Base-by-base conservation (phyloP, 306 rosid genomes). In the Luffa acutangula region DNA sequence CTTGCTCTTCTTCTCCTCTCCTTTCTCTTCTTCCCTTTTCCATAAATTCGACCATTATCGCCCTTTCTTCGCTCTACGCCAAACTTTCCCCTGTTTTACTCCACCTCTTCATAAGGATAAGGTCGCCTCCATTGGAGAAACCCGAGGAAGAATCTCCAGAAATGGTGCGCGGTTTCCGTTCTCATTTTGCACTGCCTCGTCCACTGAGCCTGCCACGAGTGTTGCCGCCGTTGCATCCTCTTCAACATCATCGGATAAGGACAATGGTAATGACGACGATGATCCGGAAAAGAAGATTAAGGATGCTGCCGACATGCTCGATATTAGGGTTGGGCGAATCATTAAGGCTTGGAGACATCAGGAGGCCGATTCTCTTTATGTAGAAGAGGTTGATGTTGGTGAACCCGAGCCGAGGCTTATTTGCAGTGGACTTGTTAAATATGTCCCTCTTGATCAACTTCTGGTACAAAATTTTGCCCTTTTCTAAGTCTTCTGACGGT, bases 291-390 rank as follows among this genome's bases (percentile, higher is more conserved):
- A 51, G 36, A 75, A 51, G 73, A 41, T 89, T 15, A 92, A 80
- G 86, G 95, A 92, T 70, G 79, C 87, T 2, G 98, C 95, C 9
- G 89, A 86, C 37, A 62, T 85, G 87, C 98, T 92, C 66, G 98
- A 92, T 81, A 86, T 92, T 34, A 89, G 97, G 88, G 97, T 94
- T 78, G 98, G 98, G 48, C 84, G 76, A 3, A 84, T 94, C 74
- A 42, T 89, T 37, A 92, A 52, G 84, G 97, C 96, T 1, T 90
- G 97, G 98, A 88, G 89, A 82, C 98, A 95, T 66, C 93, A 87
- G 51, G 97, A 95, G 77, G 98, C 97, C 39, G 98, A 95, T 34
- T 82, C 93, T 46, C 97, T 95, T 18, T 95, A 88, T 81, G 97
- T 92, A 1, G 98, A 95, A 84, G 97, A 91, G 82, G 91, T 95